Conservation (phyloP, 1,139 yeast species). For the Kluyveromyces marxianus region DNA sequence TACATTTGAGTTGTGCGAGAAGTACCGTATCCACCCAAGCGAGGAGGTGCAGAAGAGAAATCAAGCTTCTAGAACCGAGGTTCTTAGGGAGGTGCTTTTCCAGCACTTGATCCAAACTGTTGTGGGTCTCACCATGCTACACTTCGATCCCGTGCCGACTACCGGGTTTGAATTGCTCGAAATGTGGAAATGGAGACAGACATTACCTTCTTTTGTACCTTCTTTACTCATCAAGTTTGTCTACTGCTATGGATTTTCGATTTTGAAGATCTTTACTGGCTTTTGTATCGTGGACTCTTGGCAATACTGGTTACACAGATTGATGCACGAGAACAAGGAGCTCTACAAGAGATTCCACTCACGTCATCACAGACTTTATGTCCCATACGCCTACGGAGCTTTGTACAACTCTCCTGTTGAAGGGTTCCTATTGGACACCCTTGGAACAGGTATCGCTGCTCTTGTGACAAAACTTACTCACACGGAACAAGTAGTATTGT, state of each 20-base stretch:
- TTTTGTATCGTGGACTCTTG: slow-evolving; percentile 80
- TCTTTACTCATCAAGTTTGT: slow-evolving; percentile 38
- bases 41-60: slow-evolving; percentile 74
- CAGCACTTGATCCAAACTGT: slow-evolving; percentile 80
- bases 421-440: slow-evolving; percentile 84
- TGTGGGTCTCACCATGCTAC: slow-evolving; percentile 51
- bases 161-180: slow-evolving; percentile 68
- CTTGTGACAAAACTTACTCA: slow-evolving; percentile 56
- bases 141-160: slow-evolving; percentile 52
- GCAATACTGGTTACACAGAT: slow-evolving; percentile 87
- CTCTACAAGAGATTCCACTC: slow-evolving; percentile 82
- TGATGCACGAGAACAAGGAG: slow-evolving; percentile 76
- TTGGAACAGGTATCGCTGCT: slow-evolving; percentile 84
- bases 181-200: slow-evolving; percentile 58
- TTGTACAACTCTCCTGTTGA: slow-evolving; percentile 89
- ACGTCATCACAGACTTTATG: slow-evolving; percentile 87
- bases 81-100: slow-evolving; percentile 68
- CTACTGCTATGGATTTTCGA: slow-evolving; percentile 57
- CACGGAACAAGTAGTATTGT: slow-evolving; percentile 68
- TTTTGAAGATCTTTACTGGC: slow-evolving; percentile 50
- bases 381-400: slow-evolving; percentile 96
- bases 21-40: slow-evolving; percentile 84
- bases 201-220: slow-evolving; percentile 37
- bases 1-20: slow-evolving; percentile 63
- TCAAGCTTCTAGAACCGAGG: slow-evolving; percentile 62